A percentile compares a stretch with the other conserved stretches of the same genome.
phyloP scores from a whole-genome alignment of 1,284 basidiomycete genomes.

The Ganoderma multipileum region DNA sequence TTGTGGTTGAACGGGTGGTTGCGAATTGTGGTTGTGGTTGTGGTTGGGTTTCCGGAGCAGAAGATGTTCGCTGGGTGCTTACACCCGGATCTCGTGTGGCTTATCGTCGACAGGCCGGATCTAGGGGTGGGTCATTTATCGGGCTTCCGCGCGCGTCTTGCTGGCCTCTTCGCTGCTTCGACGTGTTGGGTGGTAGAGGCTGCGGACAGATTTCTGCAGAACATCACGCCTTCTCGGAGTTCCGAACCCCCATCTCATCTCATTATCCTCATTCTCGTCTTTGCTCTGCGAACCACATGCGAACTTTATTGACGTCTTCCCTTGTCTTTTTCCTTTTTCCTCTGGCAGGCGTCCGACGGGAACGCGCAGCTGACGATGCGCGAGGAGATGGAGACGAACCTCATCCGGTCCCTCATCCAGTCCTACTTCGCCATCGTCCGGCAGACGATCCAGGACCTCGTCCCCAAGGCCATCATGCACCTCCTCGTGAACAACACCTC shows the following conservation, averaged over 20 bases:
- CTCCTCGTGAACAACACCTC: slow-evolving; percentile 96
- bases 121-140: neutral
- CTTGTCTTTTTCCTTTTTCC: neutral
- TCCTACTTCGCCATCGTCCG: slow-evolving; percentile 98
- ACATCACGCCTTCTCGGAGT: neutral
- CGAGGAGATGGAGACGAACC: slow-evolving; percentile 95
- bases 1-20: neutral
- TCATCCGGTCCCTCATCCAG: slow-evolving; percentile 94
- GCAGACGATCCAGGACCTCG: slow-evolving; percentile 95
- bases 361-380: slow-evolving; percentile 68
- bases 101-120: neutral
- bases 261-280: neutral
- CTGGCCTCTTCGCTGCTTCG: neutral
- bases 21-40: neutral
- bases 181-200: neutral
- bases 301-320: neutral
- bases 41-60: neutral
- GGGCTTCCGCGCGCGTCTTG: neutral
- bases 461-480: slow-evolving; percentile 98
- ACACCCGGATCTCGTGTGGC: neutral
- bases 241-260: neutral
- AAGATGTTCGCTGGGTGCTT: neutral
- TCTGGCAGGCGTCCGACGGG: slow-evolving; percentile 56
- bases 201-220: neutral
- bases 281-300: neutral